Base-by-base conservation (phyloP, 75 land plant species). In the Pinus albicaulis region DNA sequence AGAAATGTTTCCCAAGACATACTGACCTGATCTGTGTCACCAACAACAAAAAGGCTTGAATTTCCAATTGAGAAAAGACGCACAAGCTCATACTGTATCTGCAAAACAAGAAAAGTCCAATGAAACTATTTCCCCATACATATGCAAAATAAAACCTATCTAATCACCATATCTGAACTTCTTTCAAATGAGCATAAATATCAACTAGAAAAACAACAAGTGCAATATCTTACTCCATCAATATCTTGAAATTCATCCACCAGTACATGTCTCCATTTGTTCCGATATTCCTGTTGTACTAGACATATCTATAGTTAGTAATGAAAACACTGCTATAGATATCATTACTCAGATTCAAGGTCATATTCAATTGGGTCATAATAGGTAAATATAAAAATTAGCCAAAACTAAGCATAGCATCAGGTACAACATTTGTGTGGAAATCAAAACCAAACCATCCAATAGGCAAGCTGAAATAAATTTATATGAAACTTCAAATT, bases 211-310 rank as follows among this genome's bases (percentile, higher is more conserved):
- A 66, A 26, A 73, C 16, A n/a, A n/a, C n/a, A n/a, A n/a, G 4
- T 78, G 5, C 15, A 56, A 16, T 26, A 7, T 28, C 77, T 59
- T 77, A 80, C 82, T 71, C 20, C 56, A 56, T 80, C 82, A 24
- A 80, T 80, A 57, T 80, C 82, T 55, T 80, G 82, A 55, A 80
- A 80, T 41, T 80, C 82, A 20, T 80, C 82, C 31, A 76, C 82
- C 17, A 80, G 38, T 22, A 80, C 52, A 57, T 80, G 69, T n/a
- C n/a, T n/a, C n/a, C n/a, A n/a, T n/a, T n/a, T n/a, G n/a, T n/a
- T n/a, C n/a, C n/a, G n/a, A n/a, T n/a, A n/a, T n/a, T n/a, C n/a
- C n/a, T n/a, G n/a, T n/a, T n/a, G n/a, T n/a, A n/a, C n/a, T n/a
- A n/a, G n/a, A n/a, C n/a, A n/a, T n/a, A n/a, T n/a, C n/a, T n/a